A percentile compares a stretch with the other conserved stretches of the same genome.
Conservation (phyloP, 139 green algal genomes). For the Chlorella vulgaris region DNA sequence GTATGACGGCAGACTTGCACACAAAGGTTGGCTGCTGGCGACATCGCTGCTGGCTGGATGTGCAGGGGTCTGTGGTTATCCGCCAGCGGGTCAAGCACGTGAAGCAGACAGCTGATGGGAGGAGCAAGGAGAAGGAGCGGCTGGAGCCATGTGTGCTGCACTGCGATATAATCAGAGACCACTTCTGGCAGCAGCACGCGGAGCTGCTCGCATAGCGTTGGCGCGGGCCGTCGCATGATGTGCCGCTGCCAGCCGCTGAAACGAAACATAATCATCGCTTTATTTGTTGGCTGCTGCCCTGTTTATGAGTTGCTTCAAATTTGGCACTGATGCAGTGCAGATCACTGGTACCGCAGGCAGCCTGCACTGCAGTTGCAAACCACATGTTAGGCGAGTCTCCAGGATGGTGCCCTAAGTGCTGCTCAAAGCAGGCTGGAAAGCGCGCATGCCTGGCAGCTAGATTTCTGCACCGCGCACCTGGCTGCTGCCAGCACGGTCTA, state of each 20-base stretch:
- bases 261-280: too few species aligned
- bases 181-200: constrained; percentile 80
- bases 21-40: neutral
- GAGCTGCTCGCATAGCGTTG: constrained; percentile 61
- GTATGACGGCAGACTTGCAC: too few species aligned
- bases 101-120: constrained; percentile 64
- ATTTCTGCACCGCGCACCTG: too few species aligned
- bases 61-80: constrained; percentile 71
- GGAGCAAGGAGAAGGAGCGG: constrained; percentile 50
- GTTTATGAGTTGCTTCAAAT: neutral
- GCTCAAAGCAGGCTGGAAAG: too few species aligned
- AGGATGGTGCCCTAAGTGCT: too few species aligned
- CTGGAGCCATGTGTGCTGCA: constrained; percentile 60
- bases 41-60: neutral
- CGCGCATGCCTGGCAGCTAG: too few species aligned
- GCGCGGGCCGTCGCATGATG: neutral
- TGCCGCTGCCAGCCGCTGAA: too few species aligned
- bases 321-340: neutral
- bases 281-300: neutral
- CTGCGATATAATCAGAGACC: constrained; percentile 86
- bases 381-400: too few species aligned
- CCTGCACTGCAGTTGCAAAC: too few species aligned
- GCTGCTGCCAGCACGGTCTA: neutral
- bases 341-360: too few species aligned
- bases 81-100: constrained; percentile 38